Evolutionary conservation across 1,284 basidiomycete species (phyloP).

Genomic region (Earliella scabrosa): DNA sequence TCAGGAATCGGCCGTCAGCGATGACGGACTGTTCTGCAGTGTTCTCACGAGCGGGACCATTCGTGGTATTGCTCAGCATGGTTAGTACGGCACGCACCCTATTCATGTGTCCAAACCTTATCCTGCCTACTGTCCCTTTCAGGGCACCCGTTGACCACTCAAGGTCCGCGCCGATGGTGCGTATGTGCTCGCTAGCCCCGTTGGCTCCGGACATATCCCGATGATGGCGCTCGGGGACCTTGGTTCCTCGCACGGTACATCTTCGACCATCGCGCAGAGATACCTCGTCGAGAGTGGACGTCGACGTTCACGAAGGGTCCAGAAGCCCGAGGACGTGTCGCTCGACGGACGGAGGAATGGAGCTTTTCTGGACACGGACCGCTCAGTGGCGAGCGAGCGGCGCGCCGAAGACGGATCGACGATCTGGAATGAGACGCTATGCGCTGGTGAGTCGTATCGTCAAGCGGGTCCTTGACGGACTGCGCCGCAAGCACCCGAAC

Average conservation of each 20-base stretch:
- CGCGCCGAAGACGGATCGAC: background rate
- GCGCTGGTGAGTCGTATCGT: no score
- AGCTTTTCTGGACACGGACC: background rate
- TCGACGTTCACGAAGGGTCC: constrained; percentile 47
- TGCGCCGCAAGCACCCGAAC: no score
- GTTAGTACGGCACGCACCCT: constrained; percentile 17
- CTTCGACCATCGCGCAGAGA: constrained; percentile 46
- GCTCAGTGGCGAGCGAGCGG: background rate
- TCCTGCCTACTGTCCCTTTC: no score
- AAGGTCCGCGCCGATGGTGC: constrained; percentile 34
- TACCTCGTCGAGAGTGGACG: no score
- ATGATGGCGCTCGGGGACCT: constrained; percentile 38
- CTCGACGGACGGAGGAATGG: constrained; percentile 48
- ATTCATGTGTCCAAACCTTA: no score
- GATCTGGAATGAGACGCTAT: no score
- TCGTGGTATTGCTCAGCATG: constrained; percentile 35
- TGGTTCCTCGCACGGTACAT: constrained; percentile 40
- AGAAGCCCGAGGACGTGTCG: constrained; percentile 44
- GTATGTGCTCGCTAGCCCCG: constrained; percentile 28
- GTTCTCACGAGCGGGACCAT: constrained; percentile 45
- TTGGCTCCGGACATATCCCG: constrained; percentile 31
- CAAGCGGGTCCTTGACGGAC: no score
- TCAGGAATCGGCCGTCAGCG: constrained; percentile 42
- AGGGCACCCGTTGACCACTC: no score
- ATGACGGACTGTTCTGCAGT: constrained; percentile 39